A percentile compares a stretch with the other conserved stretches of the same genome.
Conservation (phyloP, 495 filamentous ascomycete genomes). For the Penicillium malachiteum region DNA sequence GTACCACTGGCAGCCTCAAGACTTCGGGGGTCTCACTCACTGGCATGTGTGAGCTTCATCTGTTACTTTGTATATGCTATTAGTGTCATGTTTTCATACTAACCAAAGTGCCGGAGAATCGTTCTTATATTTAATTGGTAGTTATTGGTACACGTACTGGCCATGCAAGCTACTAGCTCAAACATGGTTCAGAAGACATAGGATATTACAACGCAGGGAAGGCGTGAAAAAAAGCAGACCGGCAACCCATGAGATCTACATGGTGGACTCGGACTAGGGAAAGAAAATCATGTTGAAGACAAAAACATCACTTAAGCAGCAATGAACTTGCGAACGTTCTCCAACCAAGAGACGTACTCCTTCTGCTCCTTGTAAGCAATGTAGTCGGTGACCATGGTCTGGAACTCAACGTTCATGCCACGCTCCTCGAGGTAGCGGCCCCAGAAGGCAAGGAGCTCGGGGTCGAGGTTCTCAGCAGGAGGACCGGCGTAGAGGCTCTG, state of each 20-base stretch:
- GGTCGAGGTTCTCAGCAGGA: slow-evolving; percentile 89
- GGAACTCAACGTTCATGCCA: slow-evolving; percentile 83
- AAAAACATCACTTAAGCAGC: slow-evolving; percentile 52
- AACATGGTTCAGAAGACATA: slow-evolving; percentile 1
- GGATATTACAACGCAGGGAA: slow-evolving; percentile 14
- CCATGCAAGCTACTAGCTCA: slow-evolving; percentile 1
- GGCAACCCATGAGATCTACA: no score
- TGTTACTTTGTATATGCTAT: no score
- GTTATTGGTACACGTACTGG: slow-evolving; percentile 20
- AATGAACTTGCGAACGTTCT: slow-evolving; percentile 76
- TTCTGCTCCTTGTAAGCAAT: slow-evolving; percentile 99
- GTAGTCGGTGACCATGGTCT: slow-evolving; percentile 91
- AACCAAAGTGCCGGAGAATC: neutral
- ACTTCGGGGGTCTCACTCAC: no score
- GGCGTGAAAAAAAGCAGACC: neutral
- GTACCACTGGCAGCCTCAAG: no score
- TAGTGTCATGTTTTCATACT: no score
- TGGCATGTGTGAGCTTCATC: no score
- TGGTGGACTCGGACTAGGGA: neutral
- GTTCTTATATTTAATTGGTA: slow-evolving; percentile 13
- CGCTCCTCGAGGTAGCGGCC: slow-evolving; percentile 95
- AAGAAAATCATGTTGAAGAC: neutral
- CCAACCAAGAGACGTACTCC: slow-evolving; percentile 92
- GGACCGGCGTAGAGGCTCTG: slow-evolving; percentile 86
- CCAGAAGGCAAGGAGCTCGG: slow-evolving; percentile 87